These are phyloP conservation scores for Asclepias syriaca DNA, from an alignment of 257 asterid species.

Conservation along the genomic window DNA sequence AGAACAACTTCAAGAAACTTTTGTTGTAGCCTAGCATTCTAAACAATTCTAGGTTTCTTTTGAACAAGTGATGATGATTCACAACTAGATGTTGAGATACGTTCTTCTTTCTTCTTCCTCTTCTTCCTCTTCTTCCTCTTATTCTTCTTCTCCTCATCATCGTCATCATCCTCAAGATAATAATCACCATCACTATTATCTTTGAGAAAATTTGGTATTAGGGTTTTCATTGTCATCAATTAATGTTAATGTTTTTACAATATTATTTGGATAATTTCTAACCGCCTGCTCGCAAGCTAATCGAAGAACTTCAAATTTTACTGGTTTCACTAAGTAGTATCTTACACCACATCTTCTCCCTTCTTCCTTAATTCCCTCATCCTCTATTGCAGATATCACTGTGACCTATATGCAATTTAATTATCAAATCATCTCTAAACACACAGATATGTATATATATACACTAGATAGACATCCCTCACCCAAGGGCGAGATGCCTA, in stretches of 20 bases:
- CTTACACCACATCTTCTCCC: constrained; percentile 72
- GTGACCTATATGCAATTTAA: background rate
- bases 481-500: too few species aligned
- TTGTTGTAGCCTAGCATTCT: constrained; percentile 62
- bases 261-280: constrained; percentile 22
- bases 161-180: background rate
- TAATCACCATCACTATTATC: too few species aligned
- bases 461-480: too few species aligned
- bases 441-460: too few species aligned
- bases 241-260: too few species aligned
- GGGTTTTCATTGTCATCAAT: too few species aligned
- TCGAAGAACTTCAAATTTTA: constrained; percentile 56
- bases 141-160: constrained; percentile 31
- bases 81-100: constrained; percentile 32
- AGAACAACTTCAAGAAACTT: constrained; percentile 56
- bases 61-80: constrained; percentile 30
- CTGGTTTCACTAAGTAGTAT: constrained; percentile 58
- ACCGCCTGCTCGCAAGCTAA: constrained; percentile 64
- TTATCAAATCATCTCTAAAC: too few species aligned
- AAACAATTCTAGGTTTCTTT: constrained; percentile 67
- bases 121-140: too few species aligned
- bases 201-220: background rate
- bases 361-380: constrained; percentile 48
- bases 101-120: too few species aligned
- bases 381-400: constrained; percentile 66